A percentile compares a stretch with the other conserved stretches of the same genome.
Conservation (phyloP, 805 yeast genomes). For the Nakazawaea ishiwadae region DNA sequence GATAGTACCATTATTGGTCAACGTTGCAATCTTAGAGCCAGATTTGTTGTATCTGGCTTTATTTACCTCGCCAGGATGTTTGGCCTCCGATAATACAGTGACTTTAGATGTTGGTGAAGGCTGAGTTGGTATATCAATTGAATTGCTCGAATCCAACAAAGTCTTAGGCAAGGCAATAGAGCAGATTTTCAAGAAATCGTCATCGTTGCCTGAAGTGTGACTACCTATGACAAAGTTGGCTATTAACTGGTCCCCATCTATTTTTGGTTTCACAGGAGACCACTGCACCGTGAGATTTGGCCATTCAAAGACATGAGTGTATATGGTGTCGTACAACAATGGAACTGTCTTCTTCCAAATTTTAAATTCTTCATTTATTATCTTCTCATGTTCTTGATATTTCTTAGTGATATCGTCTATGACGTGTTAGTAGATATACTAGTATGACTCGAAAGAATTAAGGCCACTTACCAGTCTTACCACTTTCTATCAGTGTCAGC, state of each 20-base stretch:
- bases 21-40: conserved; percentile 46
- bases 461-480: neutral
- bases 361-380: conserved; percentile 70
- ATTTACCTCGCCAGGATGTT: conserved; percentile 65
- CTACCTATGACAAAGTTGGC: conserved; percentile 46
- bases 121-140: conserved; percentile 25
- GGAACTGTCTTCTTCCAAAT: conserved; percentile 87
- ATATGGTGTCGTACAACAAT: conserved; percentile 65
- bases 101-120: conserved; percentile 35
- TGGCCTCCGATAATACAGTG: conserved; percentile 43
- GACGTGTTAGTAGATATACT: neutral
- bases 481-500: neutral
- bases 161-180: conserved; percentile 46
- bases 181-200: conserved; percentile 41
- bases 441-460: too few species aligned
- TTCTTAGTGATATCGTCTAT: conserved; percentile 17
- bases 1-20: conserved; percentile 48
- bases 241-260: conserved; percentile 21
- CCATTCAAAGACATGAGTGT: conserved; percentile 62
- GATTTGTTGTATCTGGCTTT: conserved; percentile 50
- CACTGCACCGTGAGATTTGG: conserved; percentile 72
- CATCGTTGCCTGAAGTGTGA: conserved; percentile 32
- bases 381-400: conserved; percentile 54
- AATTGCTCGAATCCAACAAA: conserved; percentile 22
- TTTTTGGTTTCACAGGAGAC: conserved; percentile 41